Base-by-base conservation (phyloP, 345 rosid genomes). In the Camelina laxa region DNA sequence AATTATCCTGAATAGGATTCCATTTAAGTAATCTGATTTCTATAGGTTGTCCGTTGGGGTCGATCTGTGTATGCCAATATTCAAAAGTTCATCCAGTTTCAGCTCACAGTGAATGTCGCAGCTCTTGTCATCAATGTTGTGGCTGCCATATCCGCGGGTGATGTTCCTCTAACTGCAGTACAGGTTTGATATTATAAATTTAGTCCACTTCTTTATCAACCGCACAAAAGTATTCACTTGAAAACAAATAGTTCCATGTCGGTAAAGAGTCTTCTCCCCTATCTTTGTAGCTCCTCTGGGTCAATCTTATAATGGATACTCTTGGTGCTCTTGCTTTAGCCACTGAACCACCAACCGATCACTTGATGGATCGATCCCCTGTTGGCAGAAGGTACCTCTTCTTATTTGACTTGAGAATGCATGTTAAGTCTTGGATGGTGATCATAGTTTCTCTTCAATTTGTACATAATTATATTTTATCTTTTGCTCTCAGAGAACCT, bases 291-390 rank as follows among this genome's bases (percentile, higher is more conserved):
- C 97, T 96, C 74, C 87, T 96, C 4, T 96, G 99, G 99, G 95
- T 96, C 66, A 96, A 95, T 78, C 97, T 95, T 74, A 95, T 95
- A 69, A 90, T 95, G 99, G 99, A 95, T 79, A 95, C 98, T 14
- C 98, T 95, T 73, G 99, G 99, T 39, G 99, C 98, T 60, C 83
- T 95, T 68, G 99, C 99, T 67, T 75, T 95, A 76, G 99, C 99
- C 63, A 96, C 99, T 3, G 99, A 96, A 82, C 98, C 98, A 58
- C 99, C 99, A 39, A 92, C 89, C 2, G 97, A 96, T 80, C 95
- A 92, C 71, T 86, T 96, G 60, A 81, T 96, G 99, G 84, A 80
- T 9, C 77, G 99, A 65, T 31, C 91, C n/a, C 99, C 99, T 58
- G 98, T 96, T 65, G 98, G 99, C 39, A 82, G 99, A 65, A 96